phyloP scores from a whole-genome alignment of 805 yeast genomes.

The Lipomyces spencermartinsiae region DNA sequence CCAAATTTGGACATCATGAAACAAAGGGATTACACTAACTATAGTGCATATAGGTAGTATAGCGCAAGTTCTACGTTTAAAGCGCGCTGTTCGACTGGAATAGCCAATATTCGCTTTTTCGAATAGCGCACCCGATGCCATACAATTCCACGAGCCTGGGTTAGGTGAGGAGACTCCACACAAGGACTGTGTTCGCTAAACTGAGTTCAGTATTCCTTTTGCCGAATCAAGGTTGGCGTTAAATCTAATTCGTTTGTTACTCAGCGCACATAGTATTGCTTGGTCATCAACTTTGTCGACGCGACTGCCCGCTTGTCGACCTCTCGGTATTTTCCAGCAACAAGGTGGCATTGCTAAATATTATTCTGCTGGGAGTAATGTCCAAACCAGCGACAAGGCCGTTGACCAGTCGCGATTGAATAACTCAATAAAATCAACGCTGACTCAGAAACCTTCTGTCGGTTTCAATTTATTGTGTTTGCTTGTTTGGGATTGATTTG shows the following conservation, averaged over 20 bases:
- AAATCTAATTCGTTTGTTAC: neutral
- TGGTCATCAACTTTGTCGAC: slow-evolving; percentile 27
- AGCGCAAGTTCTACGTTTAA: too few relatives aligned
- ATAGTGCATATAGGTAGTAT: too few relatives aligned
- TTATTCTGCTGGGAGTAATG: neutral
- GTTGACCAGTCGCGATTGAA: neutral
- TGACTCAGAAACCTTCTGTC: neutral
- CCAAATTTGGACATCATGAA: too few relatives aligned
- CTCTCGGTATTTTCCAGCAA: neutral
- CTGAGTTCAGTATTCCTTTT: neutral
- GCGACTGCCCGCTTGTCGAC: slow-evolving; percentile 19
- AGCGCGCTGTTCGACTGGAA: too few relatives aligned
- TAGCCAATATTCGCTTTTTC: too few relatives aligned
- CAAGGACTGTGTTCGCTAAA: neutral
- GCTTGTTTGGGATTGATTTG: neutral
- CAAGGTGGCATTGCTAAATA: neutral
- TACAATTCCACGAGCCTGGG: too few relatives aligned
- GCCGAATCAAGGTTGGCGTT: neutral
- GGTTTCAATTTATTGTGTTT: neutral
- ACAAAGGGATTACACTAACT: too few relatives aligned
- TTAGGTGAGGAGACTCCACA: too few relatives aligned
- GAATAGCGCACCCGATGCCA: too few relatives aligned
- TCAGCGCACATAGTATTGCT: neutral
- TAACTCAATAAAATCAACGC: neutral
- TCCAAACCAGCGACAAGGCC: neutral